Conservation (phyloP, 2,329 filamentous ascomycete genomes). For the Hypoxylon sp. region DNA sequence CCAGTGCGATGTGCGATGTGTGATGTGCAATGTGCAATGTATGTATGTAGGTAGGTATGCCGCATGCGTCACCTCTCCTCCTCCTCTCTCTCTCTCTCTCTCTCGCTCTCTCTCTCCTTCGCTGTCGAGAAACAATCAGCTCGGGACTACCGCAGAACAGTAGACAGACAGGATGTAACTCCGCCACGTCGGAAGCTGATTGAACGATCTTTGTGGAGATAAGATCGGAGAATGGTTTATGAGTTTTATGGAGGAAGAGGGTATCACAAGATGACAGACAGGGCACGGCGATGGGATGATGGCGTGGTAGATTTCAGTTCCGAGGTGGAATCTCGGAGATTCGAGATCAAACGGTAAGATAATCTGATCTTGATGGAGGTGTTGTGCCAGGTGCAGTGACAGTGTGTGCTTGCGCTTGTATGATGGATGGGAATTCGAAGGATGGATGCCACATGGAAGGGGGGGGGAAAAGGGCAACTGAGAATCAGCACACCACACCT, state of each 20-base stretch:
- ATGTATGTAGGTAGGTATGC: no score
- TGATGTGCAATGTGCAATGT: no score
- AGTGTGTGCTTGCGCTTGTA: no score
- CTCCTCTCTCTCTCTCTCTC: no score
- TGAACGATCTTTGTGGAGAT: conserved; percentile 36
- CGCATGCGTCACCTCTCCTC: conserved; percentile 25
- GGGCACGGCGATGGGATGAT: no score
- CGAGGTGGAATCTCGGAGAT: conserved; percentile 38
- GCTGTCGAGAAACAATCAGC: conserved; percentile 13
- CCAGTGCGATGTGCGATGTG: no score
- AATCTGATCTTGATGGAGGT: conserved; percentile 27
- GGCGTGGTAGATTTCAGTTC: no score
- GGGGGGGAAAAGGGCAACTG: conserved; percentile 4
- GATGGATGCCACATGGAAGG: conserved; percentile 29
- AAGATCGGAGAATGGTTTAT: conserved; percentile 29
- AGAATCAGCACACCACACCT: no score
- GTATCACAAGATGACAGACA: conserved; percentile 7
- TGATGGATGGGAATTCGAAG: conserved; percentile 18
- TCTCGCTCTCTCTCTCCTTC: no score
- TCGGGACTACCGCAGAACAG: conserved; percentile 11
- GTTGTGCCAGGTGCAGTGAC: no score
- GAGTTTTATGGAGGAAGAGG: conserved; percentile 1
- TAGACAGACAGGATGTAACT: conserved; percentile 14
- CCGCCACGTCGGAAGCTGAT: conserved; percentile 33
- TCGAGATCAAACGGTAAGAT: conserved; percentile 29